Evolutionary conservation across 2,329 filamentous ascomycete species (phyloP).

Genomic region (Ophiobolus disseminans): DNA sequence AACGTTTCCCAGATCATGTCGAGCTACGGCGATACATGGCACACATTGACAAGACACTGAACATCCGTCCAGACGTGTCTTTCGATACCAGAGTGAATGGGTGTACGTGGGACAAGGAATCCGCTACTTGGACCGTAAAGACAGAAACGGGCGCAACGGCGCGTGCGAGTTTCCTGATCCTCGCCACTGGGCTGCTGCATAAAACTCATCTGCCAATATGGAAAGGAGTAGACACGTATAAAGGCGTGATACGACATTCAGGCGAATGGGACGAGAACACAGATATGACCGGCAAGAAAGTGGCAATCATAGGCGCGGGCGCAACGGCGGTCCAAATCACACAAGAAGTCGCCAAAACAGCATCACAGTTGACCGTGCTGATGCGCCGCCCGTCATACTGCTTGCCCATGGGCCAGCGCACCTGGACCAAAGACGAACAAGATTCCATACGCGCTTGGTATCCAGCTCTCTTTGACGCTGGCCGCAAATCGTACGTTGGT

Average conservation of each 20-base stretch:
- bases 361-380: conserved; percentile 24
- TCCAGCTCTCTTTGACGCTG: conserved; percentile 22
- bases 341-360: conserved; percentile 32
- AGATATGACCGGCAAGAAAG: conserved; percentile 33
- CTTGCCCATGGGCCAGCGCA: conserved; percentile 34
- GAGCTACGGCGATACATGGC: conserved; percentile 36
- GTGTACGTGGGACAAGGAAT: conserved; percentile 50
- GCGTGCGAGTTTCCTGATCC: conserved; percentile 52
- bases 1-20: conserved; percentile 30
- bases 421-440: conserved; percentile 28
- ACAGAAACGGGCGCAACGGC: conserved; percentile 54
- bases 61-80: conserved; percentile 29
- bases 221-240: conserved; percentile 20
- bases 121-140: conserved; percentile 54
- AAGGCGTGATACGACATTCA: conserved; percentile 31
- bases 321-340: conserved; percentile 40
- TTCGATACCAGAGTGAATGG: conserved; percentile 55
- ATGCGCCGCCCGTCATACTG: conserved; percentile 33
- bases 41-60: conserved; percentile 29
- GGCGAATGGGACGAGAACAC: conserved; percentile 43
- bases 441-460: conserved; percentile 34
- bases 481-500: conserved; percentile 17
- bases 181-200: conserved; percentile 29
- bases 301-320: conserved; percentile 37
- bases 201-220: conserved; percentile 26